Evolutionary conservation across 139 green algal species (phyloP).

Genomic region (Auxenochlorella protothecoides): DNA sequence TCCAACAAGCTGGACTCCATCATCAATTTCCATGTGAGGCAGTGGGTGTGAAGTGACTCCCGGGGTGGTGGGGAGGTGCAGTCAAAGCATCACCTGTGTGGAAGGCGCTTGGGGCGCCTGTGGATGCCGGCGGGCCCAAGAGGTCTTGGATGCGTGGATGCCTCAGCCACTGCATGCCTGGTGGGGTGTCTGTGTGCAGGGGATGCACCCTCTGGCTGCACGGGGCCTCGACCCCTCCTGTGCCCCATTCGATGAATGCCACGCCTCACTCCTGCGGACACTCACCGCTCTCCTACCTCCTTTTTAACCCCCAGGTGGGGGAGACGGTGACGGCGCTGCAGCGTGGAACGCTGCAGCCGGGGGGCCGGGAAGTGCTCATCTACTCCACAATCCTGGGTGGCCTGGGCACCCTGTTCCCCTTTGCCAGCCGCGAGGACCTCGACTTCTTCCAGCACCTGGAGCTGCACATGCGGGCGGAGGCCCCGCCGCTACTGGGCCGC

Average conservation of each 20-base stretch:
- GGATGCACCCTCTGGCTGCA: too few species aligned
- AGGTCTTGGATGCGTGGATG: too few species aligned
- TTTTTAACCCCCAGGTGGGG: slow-evolving; percentile 40
- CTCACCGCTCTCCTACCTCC: not conserved
- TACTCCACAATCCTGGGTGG: slow-evolving; percentile 79
- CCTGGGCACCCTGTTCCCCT: slow-evolving; percentile 79
- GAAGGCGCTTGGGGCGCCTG: too few species aligned
- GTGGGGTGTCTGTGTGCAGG: too few species aligned
- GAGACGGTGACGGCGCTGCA: slow-evolving; percentile 81
- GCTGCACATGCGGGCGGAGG: slow-evolving; percentile 96
- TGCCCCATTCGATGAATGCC: not conserved
- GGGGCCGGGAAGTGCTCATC: slow-evolving; percentile 70
- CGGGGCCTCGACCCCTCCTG: not conserved
- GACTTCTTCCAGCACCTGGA: slow-evolving; percentile 98
- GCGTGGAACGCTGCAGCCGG: slow-evolving; percentile 59
- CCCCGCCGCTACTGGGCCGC: slow-evolving; percentile 76
- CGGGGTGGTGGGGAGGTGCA: too few species aligned
- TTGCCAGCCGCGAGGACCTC: slow-evolving; percentile 74
- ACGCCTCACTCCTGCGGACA: not conserved
- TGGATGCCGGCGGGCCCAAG: too few species aligned
- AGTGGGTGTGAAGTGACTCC: too few species aligned
- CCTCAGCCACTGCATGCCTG: too few species aligned
- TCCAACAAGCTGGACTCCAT: slow-evolving; percentile 79
- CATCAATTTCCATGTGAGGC: slow-evolving; percentile 70
- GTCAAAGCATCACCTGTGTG: too few species aligned